These are phyloP conservation scores for Cyclostephanos tholiformis DNA, from an alignment of 108 stramenopile species.

Conservation along the genomic window DNA sequence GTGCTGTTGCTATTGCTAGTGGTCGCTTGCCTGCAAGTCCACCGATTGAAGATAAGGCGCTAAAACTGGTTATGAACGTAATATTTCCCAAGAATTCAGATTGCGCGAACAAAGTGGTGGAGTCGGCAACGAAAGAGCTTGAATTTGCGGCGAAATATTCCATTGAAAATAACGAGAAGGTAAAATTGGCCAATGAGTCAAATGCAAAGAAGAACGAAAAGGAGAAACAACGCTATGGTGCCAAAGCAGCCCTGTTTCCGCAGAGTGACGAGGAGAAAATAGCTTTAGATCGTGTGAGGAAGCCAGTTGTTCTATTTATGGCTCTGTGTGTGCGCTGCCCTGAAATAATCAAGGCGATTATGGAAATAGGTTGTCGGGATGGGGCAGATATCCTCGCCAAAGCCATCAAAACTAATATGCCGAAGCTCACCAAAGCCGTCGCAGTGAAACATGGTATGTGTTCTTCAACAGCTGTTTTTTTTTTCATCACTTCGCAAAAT, in stretches of 20 bases:
- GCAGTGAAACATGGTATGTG: slow-evolving; percentile 73
- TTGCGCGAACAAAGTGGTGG: slow-evolving; percentile 65
- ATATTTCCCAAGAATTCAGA: slow-evolving; percentile 68
- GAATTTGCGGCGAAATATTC: slow-evolving; percentile 55
- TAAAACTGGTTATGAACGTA: slow-evolving; percentile 88
- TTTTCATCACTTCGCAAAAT: background rate
- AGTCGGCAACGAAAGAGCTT: slow-evolving; percentile 70
- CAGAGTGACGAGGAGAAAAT: slow-evolving; percentile 77
- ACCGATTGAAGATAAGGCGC: slow-evolving; percentile 77
- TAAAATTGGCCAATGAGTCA: slow-evolving; percentile 50
- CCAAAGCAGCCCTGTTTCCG: slow-evolving; percentile 29
- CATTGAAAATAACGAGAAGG: slow-evolving; percentile 59
- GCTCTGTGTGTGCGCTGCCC: slow-evolving; percentile 78
- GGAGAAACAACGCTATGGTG: slow-evolving; percentile 41
- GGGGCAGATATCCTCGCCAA: slow-evolving; percentile 80
- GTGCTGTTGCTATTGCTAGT: slow-evolving; percentile 77
- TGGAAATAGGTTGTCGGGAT: slow-evolving; percentile 60
- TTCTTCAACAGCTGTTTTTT: background rate
- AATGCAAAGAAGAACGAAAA: slow-evolving; percentile 36
- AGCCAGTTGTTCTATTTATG: slow-evolving; percentile 80
- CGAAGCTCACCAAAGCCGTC: slow-evolving; percentile 75
- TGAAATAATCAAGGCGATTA: slow-evolving; percentile 75
- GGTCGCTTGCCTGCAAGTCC: slow-evolving; percentile 72
- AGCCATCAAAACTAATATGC: slow-evolving; percentile 75
- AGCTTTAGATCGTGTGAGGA: slow-evolving; percentile 66